Percentiles rank a stretch among this genome's conserved stretches.
phyloP scores from a whole-genome alignment of 257 asterid genomes.

The Salvia rosmarinus region DNA sequence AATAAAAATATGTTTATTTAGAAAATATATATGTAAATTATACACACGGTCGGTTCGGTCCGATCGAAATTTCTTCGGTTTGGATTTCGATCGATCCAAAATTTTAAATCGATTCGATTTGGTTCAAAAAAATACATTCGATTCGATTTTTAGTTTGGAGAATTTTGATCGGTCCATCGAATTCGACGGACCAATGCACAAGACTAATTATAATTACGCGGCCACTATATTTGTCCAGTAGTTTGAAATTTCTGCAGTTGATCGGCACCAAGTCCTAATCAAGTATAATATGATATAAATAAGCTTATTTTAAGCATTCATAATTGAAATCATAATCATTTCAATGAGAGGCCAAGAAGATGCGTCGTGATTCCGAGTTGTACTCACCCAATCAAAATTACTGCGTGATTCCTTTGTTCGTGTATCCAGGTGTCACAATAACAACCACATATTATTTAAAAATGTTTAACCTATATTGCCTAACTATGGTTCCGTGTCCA shows the following conservation, averaged over 20 bases:
- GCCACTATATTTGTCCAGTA: conserved; percentile 1
- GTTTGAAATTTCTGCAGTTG: not conserved
- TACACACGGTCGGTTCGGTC: too few species aligned
- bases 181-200: too few species aligned
- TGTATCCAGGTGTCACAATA: conserved; percentile 24
- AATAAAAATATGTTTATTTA: too few species aligned
- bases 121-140: too few species aligned
- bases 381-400: conserved; percentile 22
- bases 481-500: not conserved
- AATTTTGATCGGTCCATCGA: too few species aligned
- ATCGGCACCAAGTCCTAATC: conserved; percentile 14
- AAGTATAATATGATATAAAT: not conserved
- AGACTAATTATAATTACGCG: conserved; percentile 1
- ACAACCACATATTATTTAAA: conserved; percentile 19
- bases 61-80: too few species aligned
- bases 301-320: not conserved
- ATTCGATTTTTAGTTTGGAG: too few species aligned
- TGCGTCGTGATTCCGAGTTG: conserved; percentile 37
- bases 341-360: conserved; percentile 11
- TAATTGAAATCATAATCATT: not conserved
- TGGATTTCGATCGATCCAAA: too few species aligned
- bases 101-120: too few species aligned
- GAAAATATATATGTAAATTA: too few species aligned
- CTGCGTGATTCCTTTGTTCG: not conserved
- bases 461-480: conserved; percentile 13